Evolutionary conservation across 176 grass and related monocot species (phyloP), one percentile per base, ranked within the genome.

Genomic region (Carex myosuroides): DNA sequence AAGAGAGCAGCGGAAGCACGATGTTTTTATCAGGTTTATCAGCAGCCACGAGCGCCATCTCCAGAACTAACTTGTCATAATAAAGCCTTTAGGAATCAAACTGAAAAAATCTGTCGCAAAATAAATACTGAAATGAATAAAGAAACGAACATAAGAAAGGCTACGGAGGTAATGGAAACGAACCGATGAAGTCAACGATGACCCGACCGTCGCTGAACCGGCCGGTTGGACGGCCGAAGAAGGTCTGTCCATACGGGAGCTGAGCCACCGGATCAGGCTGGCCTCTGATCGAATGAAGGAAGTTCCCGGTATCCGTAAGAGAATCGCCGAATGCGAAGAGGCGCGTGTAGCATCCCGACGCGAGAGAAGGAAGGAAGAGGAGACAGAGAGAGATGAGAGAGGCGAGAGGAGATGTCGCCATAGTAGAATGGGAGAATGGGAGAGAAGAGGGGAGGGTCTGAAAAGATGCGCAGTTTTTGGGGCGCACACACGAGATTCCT

Each of bases 171-270:
- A 22, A 89, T 67, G 22, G 1, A 58, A 68, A 69, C 79, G 8
- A 63, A 94, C 92, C 94, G 18, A 97, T 85, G 90, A 97, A 97
- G 84, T 97, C 94, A 76, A 97, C 84, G 60, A 97, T 88, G 90
- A 94, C 87, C 26, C 94, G 90, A 39, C 94, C 94, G 60, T 97
- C 89, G 89, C 85, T 72, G 84, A 91, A 94, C 3, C 94, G 83
- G 14, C 94, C 94, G 14, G 92, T 89, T 64, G 94, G 89, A 81
- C 90, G 90, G 80, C 88, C 90, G 87, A 97, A 97, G 90, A 89
- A 94, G 87, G 90, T 97, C 87, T 88, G 85, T 10, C 94, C 94
- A 73, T 92, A 97, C 12, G 94, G 94, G 50, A 89, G 89, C 46
- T 58, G 84, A 17, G 88, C 89, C 6, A 90, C 89, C 22, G 94